These are phyloP conservation scores for Phoenix dactylifera DNA, from an alignment of 176 grass and related monocot genomes.

Conservation along the genomic window DNA sequence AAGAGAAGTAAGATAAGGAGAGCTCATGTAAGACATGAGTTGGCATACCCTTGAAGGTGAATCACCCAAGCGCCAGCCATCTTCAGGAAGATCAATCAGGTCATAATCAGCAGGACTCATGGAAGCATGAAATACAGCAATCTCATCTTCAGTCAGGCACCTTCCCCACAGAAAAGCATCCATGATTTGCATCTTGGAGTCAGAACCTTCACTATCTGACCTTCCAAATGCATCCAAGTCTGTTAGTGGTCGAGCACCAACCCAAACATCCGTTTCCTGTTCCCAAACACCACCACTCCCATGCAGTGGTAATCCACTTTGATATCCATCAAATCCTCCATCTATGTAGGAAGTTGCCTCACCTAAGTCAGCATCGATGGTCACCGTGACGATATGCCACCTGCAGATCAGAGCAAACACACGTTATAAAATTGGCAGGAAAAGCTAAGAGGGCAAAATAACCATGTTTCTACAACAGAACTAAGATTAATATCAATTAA, in stretches of 20 bases:
- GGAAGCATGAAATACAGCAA: constrained; percentile 53
- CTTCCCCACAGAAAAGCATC: constrained; percentile 96
- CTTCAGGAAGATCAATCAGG: constrained; percentile 58
- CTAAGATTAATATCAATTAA: not conserved
- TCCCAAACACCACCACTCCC: constrained; percentile 63
- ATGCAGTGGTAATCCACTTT: constrained; percentile 72
- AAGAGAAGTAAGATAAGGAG: no score
- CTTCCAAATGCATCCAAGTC: constrained; percentile 98
- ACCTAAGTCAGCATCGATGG: constrained; percentile 82
- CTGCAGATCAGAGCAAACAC: constrained; percentile 28
- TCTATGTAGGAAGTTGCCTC: constrained; percentile 96
- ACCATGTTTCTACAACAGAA: no score
- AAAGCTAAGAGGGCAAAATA: no score
- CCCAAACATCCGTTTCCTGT: constrained; percentile 75
- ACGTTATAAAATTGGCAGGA: no score
- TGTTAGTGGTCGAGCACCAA: constrained; percentile 71
- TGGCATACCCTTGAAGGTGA: constrained; percentile 64
- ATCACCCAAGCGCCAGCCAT: constrained; percentile 75
- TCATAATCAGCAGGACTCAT: constrained; percentile 61
- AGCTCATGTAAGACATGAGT: no score
- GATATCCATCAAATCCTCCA: constrained; percentile 81
- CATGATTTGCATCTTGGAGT: constrained; percentile 98
- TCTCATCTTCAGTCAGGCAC: constrained; percentile 90
- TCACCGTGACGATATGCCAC: constrained; percentile 97
- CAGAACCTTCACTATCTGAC: constrained; percentile 85